Evolutionary conservation across 1,139 yeast species (phyloP).

Genomic region (Kluyveromyces sp.): DNA sequence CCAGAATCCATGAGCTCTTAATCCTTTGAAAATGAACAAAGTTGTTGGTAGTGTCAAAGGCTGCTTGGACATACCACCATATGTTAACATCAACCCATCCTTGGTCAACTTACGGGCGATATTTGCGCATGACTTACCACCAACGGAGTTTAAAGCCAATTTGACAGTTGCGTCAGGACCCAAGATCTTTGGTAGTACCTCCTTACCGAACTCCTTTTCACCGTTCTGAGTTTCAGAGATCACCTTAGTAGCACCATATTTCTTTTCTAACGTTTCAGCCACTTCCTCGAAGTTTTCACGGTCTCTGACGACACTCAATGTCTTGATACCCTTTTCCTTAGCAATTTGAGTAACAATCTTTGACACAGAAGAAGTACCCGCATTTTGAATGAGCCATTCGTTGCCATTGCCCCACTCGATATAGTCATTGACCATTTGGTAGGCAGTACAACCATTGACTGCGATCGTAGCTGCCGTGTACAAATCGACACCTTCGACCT

Average conservation of each 20-base stretch:
- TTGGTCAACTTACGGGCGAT: constrained; percentile 74
- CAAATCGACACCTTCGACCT: constrained; percentile 37
- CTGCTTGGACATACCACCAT: constrained; percentile 97
- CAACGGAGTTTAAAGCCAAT: constrained; percentile 86
- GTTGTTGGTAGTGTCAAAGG: constrained; percentile 89
- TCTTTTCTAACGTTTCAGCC: constrained; percentile 40
- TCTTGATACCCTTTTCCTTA: constrained; percentile 66
- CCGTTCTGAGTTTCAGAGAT: constrained; percentile 80
- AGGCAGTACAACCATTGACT: constrained; percentile 92
- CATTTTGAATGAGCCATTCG: constrained; percentile 95
- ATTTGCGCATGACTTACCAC: constrained; percentile 77
- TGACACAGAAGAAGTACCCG: constrained; percentile 96
- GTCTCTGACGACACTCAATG: constrained; percentile 82
- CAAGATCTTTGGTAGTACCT: constrained; percentile 56
- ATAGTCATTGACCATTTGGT: constrained; percentile 74
- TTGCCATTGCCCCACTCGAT: constrained; percentile 48
- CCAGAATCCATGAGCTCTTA: constrained; percentile 90
- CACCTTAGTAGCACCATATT: constrained; percentile 85
- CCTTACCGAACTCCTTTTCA: constrained; percentile 55
- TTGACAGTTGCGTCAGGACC: constrained; percentile 45
- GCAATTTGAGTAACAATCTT: constrained; percentile 88
- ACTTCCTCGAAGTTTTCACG: constrained; percentile 62
- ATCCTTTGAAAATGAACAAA: constrained; percentile 78
- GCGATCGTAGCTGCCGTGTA: constrained; percentile 78
- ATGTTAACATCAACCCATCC: constrained; percentile 74